A percentile compares a stretch with the other conserved stretches of the same genome.
Conservation (phyloP, 257 asterid genomes). For the Parsonsia alboflavescens region DNA sequence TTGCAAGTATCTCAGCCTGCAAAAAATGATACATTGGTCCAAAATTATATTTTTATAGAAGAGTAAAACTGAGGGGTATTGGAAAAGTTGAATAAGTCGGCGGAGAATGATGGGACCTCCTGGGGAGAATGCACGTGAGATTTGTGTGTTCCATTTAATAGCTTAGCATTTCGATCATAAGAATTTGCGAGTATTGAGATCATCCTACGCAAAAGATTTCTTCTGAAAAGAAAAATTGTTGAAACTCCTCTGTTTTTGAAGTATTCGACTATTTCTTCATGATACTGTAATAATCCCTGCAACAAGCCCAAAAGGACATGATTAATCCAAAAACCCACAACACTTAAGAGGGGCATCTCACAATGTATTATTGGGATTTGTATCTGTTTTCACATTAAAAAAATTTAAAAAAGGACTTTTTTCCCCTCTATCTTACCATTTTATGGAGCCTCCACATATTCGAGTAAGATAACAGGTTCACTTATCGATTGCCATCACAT, state of each 20-base stretch:
- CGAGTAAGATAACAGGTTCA: not conserved
- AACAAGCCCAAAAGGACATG: not conserved
- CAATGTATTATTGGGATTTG: not conserved
- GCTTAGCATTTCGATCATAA: slow-evolving; percentile 78
- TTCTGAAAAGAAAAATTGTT: slow-evolving; percentile 77
- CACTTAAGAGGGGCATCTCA: not conserved
- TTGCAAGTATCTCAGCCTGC: slow-evolving; percentile 88
- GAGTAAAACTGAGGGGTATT: not conserved
- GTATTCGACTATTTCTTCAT: slow-evolving; percentile 67
- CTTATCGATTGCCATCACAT: not conserved
- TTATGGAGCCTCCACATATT: not conserved
- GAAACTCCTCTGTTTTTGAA: slow-evolving; percentile 81
- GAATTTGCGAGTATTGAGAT: slow-evolving; percentile 85
- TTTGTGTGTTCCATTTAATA: slow-evolving; percentile 91
- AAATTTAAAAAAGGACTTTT: not conserved
- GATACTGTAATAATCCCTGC: slow-evolving; percentile 86
- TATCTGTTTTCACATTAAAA: not conserved
- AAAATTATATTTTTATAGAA: not conserved
- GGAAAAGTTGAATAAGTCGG: not conserved
- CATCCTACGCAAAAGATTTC: slow-evolving; percentile 83
- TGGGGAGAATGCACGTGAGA: slow-evolving; percentile 82
- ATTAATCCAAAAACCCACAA: not conserved
- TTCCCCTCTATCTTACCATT: not conserved
- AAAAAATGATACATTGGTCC: slow-evolving; percentile 4
- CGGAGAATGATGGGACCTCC: slow-evolving; percentile 50